phyloP scores from a whole-genome alignment of 805 yeast genomes.

The Cyberlindnera maritima region DNA sequence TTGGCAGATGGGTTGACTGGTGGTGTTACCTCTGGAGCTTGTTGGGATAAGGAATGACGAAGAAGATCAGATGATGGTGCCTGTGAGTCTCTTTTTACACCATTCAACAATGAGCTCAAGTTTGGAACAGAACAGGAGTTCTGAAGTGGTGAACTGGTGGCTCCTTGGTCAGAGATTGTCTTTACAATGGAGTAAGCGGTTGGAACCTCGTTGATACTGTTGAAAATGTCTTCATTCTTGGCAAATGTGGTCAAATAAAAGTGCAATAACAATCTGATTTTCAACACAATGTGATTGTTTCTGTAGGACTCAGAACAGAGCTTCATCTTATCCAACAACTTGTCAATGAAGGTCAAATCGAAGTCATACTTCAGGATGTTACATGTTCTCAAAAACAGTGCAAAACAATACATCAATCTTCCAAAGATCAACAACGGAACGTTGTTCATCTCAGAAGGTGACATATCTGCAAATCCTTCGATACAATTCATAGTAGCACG shows the following conservation, averaged over 20 bases:
- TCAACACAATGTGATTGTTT: constrained; percentile 22
- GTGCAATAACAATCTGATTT: constrained; percentile 24
- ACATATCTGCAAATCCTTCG: constrained; percentile 15
- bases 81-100: background rate
- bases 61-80: background rate
- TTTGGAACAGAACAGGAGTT: constrained; percentile 8
- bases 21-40: background rate
- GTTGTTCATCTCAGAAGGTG: constrained; percentile 15
- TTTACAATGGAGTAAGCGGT: constrained; percentile 17
- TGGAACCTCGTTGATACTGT: constrained; percentile 17
- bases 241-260: constrained; percentile 29
- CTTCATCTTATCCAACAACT: constrained; percentile 17
- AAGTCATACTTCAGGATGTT: constrained; percentile 21
- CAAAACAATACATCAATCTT: constrained; percentile 29
- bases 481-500: constrained; percentile 22
- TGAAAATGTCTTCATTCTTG: constrained; percentile 26
- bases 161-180: background rate
- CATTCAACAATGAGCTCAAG: background rate
- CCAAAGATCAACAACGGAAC: constrained; percentile 27
- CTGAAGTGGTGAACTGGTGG: too few relatives aligned
- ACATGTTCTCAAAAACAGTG: constrained; percentile 24
- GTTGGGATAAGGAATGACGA: constrained; percentile 2
- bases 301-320: constrained; percentile 15
- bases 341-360: constrained; percentile 16
- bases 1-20: background rate